Evolutionary conservation across 768 basidiomycete genomes (phyloP).

Genomic region (Lentinula lateritia): DNA sequence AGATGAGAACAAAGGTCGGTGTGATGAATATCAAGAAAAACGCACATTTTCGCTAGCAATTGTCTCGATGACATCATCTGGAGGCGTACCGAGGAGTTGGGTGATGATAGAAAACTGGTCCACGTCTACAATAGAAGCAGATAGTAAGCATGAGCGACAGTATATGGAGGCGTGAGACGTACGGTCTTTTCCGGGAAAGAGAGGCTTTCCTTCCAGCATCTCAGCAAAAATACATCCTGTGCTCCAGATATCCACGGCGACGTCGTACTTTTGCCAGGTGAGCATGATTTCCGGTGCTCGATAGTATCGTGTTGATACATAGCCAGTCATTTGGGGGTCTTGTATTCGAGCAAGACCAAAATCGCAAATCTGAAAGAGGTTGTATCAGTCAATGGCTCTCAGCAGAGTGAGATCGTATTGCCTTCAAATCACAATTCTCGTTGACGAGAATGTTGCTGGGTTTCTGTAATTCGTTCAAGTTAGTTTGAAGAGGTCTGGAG

Average conservation of each 20-base stretch:
- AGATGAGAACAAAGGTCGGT: not conserved
- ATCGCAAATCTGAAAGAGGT: conserved; percentile 77
- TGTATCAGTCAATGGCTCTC: not conserved
- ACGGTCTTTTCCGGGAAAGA: conserved; percentile 99
- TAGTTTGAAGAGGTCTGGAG: too few species aligned
- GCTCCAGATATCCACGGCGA: conserved; percentile 99
- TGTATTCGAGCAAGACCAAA: conserved; percentile 98
- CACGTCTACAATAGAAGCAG: conserved; percentile 60
- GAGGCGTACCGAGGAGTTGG: conserved; percentile 95
- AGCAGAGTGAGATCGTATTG: conserved; percentile 22
- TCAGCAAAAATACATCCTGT: conserved; percentile 99
- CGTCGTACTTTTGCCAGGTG: conserved; percentile 99
- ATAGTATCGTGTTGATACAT: conserved; percentile 98
- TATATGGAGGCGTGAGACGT: conserved; percentile 32
- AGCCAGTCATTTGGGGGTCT: conserved; percentile 99
- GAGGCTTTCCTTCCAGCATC: conserved; percentile 97
- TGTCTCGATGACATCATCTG: conserved; percentile 98
- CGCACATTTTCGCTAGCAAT: conserved; percentile 96
- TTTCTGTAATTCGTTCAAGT: conserved; percentile 49
- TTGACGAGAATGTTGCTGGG: conserved; percentile 99
- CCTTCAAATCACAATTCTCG: conserved; percentile 99
- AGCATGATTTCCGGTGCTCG: conserved; percentile 99
- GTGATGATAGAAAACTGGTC: conserved; percentile 99
- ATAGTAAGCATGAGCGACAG: conserved; percentile 5
- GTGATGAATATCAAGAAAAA: conserved; percentile 3